Percentiles rank a stretch among this genome's conserved stretches.
These are phyloP conservation scores for Chaetomiaceae sp. DNA, from an alignment of 2,329 filamentous ascomycete species.

Conservation along the genomic window DNA sequence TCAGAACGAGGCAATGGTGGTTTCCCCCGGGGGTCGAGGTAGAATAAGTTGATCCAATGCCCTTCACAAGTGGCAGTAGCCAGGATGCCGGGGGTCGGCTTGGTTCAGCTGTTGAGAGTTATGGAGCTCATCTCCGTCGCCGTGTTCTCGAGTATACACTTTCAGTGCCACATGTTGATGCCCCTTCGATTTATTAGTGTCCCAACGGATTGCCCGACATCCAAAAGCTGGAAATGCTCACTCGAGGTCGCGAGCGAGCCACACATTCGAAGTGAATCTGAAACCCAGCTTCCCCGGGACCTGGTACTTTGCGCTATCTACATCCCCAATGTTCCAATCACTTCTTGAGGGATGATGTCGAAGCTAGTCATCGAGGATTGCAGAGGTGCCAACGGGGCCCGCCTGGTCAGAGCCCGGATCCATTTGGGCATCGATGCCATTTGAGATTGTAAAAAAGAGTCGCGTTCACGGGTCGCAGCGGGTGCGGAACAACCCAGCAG, in stretches of 20 bases:
- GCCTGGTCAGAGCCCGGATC: not conserved
- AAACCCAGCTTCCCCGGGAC: conserved; percentile 7
- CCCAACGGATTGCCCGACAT: not conserved
- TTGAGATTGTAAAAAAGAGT: not conserved
- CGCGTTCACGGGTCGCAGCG: too few relatives aligned
- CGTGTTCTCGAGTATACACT: not conserved
- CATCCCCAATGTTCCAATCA: not conserved
- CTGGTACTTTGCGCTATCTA: conserved; percentile 3
- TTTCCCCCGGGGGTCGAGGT: not conserved
- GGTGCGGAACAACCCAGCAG: too few relatives aligned
- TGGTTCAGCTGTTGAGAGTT: not conserved
- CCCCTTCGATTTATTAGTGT: not conserved
- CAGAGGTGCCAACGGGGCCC: not conserved
- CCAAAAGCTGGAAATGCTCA: not conserved
- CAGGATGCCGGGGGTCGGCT: not conserved
- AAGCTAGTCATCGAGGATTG: conserved; percentile 1
- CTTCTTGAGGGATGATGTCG: not conserved
- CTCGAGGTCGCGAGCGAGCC: conserved; percentile 7
- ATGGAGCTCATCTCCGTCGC: not conserved
- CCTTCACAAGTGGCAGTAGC: not conserved
- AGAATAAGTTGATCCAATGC: not conserved
- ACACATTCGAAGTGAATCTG: conserved; percentile 2
- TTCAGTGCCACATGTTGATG: not conserved
- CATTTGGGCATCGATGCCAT: not conserved
- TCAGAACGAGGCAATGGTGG: not conserved